Base-by-base conservation (phyloP, 2,329 filamentous ascomycete genomes). In the Aphanocladium album region DNA sequence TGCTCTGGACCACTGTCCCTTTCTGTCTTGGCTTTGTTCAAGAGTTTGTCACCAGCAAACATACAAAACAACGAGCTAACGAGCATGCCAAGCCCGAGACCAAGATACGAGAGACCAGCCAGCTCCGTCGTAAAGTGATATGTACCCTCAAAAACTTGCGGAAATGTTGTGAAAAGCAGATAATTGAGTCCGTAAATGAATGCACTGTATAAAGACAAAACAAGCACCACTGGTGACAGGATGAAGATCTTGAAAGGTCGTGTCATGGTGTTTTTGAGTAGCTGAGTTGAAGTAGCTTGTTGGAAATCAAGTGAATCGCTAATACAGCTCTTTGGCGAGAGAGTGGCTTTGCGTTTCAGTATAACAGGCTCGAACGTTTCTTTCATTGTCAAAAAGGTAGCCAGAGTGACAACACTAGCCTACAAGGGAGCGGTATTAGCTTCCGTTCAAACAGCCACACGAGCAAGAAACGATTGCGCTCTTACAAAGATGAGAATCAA, bases 171-270 rank as follows among this genome's bases (percentile, higher is more conserved):
- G 49, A 76, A 75, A 19, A 77, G 71, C 0, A 74, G 60, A 35
- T 73, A 78, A 1, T 76, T 61, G 2, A 73, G 63, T 0, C 73
- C 73, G 52, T 73, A 77, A 5, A 73, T 64, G 19, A 77, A 69
- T 1, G 71, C 72, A 30, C 5, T 30, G 69, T 69, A 60, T 76
- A 78, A 1, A 74, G 57, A 0, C 72, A 73, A 3, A 73, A 81
- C 75, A 19, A 83, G 76, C 0, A 85, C 78, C 1, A 84, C 78
- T 0, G 83, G 81, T 49, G 83, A 82, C 1, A 78, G 76, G 0
- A 85, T 73, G 1, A 85, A 76, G 61, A 85, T 72, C 30, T 76
- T 73, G 1, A 79, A 43, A 0, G 80, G 80, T 1, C 77, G 67
- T 7, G 76, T 64, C 2, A 77, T 64, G 7, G 71, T 71, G 2